Evolutionary conservation across 2,329 filamentous ascomycete genomes (phyloP), one percentile per base, ranked within the genome.

Genomic region (Penicillium brasilianum): DNA sequence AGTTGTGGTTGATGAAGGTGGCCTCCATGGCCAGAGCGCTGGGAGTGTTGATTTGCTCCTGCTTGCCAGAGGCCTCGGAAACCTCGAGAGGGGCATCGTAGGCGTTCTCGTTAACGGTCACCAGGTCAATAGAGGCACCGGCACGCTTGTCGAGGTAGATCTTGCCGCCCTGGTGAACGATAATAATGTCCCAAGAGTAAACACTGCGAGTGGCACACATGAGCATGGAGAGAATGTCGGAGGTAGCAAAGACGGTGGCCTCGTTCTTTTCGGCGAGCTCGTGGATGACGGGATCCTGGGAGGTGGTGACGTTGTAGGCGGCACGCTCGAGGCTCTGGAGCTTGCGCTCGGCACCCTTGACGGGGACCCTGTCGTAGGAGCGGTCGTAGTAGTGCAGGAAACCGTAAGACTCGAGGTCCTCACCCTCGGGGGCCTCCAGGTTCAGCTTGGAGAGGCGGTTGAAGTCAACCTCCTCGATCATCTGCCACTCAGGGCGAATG

Each of bases 1-100:
- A 99, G 84, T 98, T 96, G 86, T 98, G 95, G 87, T 99, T 99
- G 87, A 99, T 99, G 84, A 97, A 96, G 55, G 95, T 99, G 58
- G 95, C 95, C 82, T 99, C 95, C 79, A 97, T 90, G 74, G 96
- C 94, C 60, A 99, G 88, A 57, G 93, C 92, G 58, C 84, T 82
- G n/a, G 95, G 95, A 74, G 93, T 93, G 87, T 99, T 99, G 81
- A 99, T 90, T 67, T 86, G 84, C 76, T 99, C 95, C 82, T 97
- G 96, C 83, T 92, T 93, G 66, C 72, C 75, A 18, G 78, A 74
- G 54, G 76, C 70, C 74, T 98, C 94, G 59, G 92, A 89, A 30
- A 90, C 88, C 78, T 99, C 95, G 56, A 98, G 86, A 39, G 95
- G 95, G 28, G 94, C 92, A 78, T 99, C 95, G 63, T 91, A 91